phyloP scores from a whole-genome alignment of 2,329 filamentous ascomycete genomes.

The Lecanicillium sp. region DNA sequence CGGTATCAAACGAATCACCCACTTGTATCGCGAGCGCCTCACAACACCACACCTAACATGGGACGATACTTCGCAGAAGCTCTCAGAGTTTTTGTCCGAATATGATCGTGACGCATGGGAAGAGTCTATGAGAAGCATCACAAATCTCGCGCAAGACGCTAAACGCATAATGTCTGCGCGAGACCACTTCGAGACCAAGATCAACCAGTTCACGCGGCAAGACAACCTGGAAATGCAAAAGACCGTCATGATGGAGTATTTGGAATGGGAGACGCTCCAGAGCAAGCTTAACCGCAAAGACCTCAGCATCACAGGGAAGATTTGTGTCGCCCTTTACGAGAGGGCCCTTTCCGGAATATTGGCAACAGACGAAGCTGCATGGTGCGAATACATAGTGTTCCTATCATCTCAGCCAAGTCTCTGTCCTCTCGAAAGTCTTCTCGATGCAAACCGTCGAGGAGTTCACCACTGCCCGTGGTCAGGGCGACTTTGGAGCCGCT shows the following conservation, averaged over 20 bases:
- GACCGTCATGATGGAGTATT: conserved; percentile 55
- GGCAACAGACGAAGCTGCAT: conserved; percentile 64
- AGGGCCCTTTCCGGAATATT: conserved; percentile 66
- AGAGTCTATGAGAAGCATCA: conserved; percentile 61
- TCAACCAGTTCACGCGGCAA: conserved; percentile 50
- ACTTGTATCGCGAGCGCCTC: conserved; percentile 64
- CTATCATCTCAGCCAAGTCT: conserved; percentile 41
- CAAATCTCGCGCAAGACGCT: conserved; percentile 53
- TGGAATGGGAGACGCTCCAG: conserved; percentile 74
- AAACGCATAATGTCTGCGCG: conserved; percentile 56
- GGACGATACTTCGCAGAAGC: conserved; percentile 67
- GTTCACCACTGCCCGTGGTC: conserved; percentile 92
- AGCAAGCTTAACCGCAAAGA: conserved; percentile 42
- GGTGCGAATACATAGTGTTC: conserved; percentile 79
- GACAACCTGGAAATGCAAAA: conserved; percentile 49
- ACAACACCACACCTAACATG: conserved; percentile 66
- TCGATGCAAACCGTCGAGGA: conserved; percentile 71
- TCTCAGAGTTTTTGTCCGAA: conserved; percentile 66
- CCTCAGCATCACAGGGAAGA: conserved; percentile 35
- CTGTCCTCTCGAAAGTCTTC: conserved; percentile 35
- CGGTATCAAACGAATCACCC: conserved; percentile 56
- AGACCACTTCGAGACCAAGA: conserved; percentile 59
- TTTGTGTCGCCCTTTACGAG: conserved; percentile 64
- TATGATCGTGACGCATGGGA: conserved; percentile 69
- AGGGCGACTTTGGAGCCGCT: conserved; percentile 82